Conservation (phyloP, 106 monocot genomes). For the Amphibolis antarctica region DNA sequence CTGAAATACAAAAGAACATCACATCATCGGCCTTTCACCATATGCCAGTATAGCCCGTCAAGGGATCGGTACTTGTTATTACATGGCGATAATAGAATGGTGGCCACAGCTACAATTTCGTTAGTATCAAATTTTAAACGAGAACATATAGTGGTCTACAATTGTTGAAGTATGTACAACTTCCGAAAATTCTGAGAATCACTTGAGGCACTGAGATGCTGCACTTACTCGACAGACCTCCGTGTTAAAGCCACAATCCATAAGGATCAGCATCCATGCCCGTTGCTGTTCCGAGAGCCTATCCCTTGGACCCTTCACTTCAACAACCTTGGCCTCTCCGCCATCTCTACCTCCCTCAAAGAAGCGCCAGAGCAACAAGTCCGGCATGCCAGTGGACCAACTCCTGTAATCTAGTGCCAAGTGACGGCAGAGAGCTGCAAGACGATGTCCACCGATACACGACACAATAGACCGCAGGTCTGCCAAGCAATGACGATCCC, state of each 20-base stretch:
- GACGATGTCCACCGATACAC: slow-evolving; percentile 44
- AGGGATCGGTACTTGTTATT: no score
- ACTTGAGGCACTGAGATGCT: not conserved
- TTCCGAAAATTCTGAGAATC: no score
- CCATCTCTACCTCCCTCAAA: slow-evolving; percentile 23
- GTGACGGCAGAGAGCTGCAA: slow-evolving; percentile 58
- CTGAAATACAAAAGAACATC: no score
- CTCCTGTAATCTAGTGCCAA: slow-evolving; percentile 58
- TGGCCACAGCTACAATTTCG: no score
- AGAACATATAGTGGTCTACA: no score
- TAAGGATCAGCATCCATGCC: slow-evolving; percentile 75
- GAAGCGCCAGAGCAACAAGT: slow-evolving; percentile 84
- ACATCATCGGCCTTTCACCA: no score
- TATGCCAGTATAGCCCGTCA: no score
- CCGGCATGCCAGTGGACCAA: slow-evolving; percentile 97
- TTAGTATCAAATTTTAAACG: no score
- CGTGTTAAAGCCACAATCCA: slow-evolving; percentile 69
- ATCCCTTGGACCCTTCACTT: slow-evolving; percentile 89
- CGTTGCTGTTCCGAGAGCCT: slow-evolving; percentile 83
- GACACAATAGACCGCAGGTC: slow-evolving; percentile 68
- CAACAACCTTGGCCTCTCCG: slow-evolving; percentile 85
- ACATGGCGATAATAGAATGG: no score
- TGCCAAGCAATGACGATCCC: slow-evolving; percentile 55
- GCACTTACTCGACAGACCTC: slow-evolving; percentile 83
- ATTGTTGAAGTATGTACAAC: no score